phyloP scores from a whole-genome alignment of 2,329 filamentous ascomycete genomes.

The Calonectria henricotiae region DNA sequence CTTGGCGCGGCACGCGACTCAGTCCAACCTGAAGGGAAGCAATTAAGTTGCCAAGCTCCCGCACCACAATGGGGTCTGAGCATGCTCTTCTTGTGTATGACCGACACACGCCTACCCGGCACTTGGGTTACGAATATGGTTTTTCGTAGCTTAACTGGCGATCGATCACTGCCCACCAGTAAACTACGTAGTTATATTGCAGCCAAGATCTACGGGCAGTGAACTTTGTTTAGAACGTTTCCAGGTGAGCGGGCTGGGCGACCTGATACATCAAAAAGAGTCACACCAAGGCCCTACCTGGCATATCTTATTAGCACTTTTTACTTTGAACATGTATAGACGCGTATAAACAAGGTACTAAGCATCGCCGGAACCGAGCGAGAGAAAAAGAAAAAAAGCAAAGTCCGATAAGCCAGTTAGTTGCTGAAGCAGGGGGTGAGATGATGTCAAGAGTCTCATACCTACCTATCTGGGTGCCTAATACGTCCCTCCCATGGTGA shows the following conservation, averaged over 20 bases:
- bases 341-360: not conserved
- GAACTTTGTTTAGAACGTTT: not conserved
- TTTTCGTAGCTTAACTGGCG: not conserved
- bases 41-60: constrained; percentile 3
- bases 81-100: not conserved
- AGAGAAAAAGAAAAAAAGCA: not conserved
- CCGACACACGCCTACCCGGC: not conserved
- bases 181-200: not conserved
- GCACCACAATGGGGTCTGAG: not conserved
- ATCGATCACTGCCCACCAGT: constrained; percentile 12
- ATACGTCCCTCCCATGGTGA: not conserved
- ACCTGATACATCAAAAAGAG: not conserved
- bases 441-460: constrained; percentile 5
- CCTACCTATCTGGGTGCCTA: not conserved
- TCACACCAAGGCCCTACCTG: not conserved
- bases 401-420: not conserved
- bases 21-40: not conserved
- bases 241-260: not conserved
- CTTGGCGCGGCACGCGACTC: constrained; percentile 21
- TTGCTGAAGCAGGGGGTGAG: not conserved
- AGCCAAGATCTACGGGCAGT: constrained; percentile 2
- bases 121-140: not conserved
- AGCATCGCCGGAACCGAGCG: constrained; percentile 7
- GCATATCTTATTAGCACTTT: not conserved
- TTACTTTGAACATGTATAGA: constrained; percentile 1